Base-by-base conservation (phyloP, 768 basidiomycete genomes). In the Tulasnella sp. region DNA sequence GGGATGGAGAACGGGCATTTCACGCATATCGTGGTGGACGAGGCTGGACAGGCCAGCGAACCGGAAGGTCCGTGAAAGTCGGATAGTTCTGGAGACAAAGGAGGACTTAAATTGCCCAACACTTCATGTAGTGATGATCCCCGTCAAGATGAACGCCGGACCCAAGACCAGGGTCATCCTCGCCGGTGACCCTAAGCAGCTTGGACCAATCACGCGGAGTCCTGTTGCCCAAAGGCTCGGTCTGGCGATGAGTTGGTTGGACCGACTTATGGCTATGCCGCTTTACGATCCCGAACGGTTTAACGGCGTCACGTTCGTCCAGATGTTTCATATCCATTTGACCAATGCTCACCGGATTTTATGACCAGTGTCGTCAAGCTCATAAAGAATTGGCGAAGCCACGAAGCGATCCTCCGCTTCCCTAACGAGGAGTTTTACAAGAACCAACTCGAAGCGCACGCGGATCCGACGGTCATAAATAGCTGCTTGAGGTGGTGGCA, bases 1-100 rank as follows among this genome's bases (percentile, higher is more conserved):
- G 87, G 87, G 0, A 42, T 88, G 29, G 77, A 78, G 36, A 78
- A 82, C 16, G 88, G 88, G 0, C 86, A 87, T 76, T 89, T 85
- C 75, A 84, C 78, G 0, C 86, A 88, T 74, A 85, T 89, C 19
- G 86, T 89, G 75, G 79, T 87, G 44, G 88, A 89, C 75, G 88
- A 89, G 73, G 88, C 87, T 5, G 88, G 87, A 0, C 88, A 89
- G 75, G 88, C 84, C 0, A 83, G 83, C 44, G 88, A 89, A 75
- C 87, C 88, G 0, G 85, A 87, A 74, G 69, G 69, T 70, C 26
- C 36, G 11, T 41, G 35, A 17, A 1, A 12, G 19, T 17, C 12
- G 35, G 9, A 4, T 14, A 8, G 12, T 65, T 34, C n/a, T n/a
- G n/a, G n/a, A n/a, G n/a, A n/a, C n/a, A n/a, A n/a, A n/a, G n/a